Percentiles rank a stretch among this genome's conserved stretches.
These are phyloP conservation scores for Lentinula aciculospora DNA, from an alignment of 768 basidiomycete species.

Conservation along the genomic window DNA sequence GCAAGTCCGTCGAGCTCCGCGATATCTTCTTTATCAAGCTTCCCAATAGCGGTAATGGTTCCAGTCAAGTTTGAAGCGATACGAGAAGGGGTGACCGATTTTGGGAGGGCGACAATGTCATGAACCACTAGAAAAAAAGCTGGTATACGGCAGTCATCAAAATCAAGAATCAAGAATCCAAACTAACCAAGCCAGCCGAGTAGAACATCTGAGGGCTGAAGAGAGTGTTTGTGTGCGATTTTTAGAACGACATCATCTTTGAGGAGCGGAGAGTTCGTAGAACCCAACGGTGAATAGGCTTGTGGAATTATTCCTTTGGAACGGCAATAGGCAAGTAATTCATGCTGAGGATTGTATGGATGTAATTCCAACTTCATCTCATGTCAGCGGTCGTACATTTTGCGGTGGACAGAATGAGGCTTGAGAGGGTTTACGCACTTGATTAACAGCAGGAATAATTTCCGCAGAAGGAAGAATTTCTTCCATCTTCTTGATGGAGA, in stretches of 20 bases:
- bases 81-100: constrained; percentile 69
- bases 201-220: constrained; percentile 53
- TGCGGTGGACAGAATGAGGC: background rate
- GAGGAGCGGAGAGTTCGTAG: constrained; percentile 59
- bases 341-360: constrained; percentile 70
- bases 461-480: constrained; percentile 62
- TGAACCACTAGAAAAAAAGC: constrained; percentile 34
- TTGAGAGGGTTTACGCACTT: constrained; percentile 35
- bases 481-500: constrained; percentile 61
- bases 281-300: constrained; percentile 81
- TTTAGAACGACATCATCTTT: constrained; percentile 52
- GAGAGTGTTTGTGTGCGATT: constrained; percentile 53
- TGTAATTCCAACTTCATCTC: constrained; percentile 59
- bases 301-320: constrained; percentile 64
- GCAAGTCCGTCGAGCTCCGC: constrained; percentile 52
- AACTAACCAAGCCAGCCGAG: constrained; percentile 57
- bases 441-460: constrained; percentile 68
- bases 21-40: constrained; percentile 47
- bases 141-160: background rate
- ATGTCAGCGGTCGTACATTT: background rate
- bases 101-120: constrained; percentile 62
- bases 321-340: constrained; percentile 56
- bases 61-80: constrained; percentile 58
- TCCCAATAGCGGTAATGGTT: constrained; percentile 36
- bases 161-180: background rate